Base-by-base conservation (phyloP, 805 yeast genomes). In the Yamadazyma ubonensis region DNA sequence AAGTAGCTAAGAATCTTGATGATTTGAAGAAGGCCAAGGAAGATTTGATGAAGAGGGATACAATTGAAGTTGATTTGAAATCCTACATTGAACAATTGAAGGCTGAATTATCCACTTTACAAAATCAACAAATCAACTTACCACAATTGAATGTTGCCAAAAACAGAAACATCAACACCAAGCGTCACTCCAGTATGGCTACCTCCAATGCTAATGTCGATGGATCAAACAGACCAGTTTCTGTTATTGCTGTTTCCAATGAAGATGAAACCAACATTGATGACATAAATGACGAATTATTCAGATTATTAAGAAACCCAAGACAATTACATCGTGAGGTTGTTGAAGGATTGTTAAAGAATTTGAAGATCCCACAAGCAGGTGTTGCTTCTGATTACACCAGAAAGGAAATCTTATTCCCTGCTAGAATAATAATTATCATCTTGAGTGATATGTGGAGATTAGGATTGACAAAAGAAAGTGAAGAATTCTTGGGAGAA, bases 371-470 rank as follows among this genome's bases (percentile, higher is more conserved):
- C 39, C 97, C 98, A 32, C 79, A 82, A 27, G 83, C 95, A 16
- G 85, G 88, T 44, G 87, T 85, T 34, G 89, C 93, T 31, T 83
- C 87, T 33, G 87, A 82, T 53, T 70, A 88, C 48, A 81, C 90
- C 11, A 78, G 87, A 57, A 88, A 89, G 57, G 98, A 93, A 59
- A 95, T 91, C 8, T 71, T 93, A 39, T 93, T 89, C 80, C 99
- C 99, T 19, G 93, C 97, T 1, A 81, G 96, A 71, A 87, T 93
- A 49, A 81, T 93, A 55, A 91, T 93, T 55, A 84, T 93, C 49
- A 83, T 91, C 23, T 71, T 91, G 48, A 83, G 95, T 54, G 99
- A 93, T 62, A 89, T 93, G 98, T 93, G 99, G 99, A 78, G 98
- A 65, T 73, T 91, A 34, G 98, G 98, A 2, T 76, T 89, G 54